These are phyloP conservation scores for Pseudocercospora fijiensis DNA, from an alignment of 2,329 filamentous ascomycete genomes.

Conservation along the genomic window DNA sequence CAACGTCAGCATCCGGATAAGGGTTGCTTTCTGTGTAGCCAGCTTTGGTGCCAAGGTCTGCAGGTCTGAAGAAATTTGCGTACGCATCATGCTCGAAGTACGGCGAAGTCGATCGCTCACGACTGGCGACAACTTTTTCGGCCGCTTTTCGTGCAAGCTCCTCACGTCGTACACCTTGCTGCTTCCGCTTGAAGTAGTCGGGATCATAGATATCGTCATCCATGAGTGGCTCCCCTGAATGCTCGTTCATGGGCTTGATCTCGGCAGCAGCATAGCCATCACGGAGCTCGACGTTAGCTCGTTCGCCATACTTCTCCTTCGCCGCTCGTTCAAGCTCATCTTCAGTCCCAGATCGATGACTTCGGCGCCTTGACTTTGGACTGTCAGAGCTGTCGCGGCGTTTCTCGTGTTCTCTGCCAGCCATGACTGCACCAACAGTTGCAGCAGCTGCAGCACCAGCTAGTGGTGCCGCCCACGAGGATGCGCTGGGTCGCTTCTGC, in stretches of 20 bases:
- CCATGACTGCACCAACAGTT: constrained; percentile 34
- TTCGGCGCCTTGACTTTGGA: constrained; percentile 11
- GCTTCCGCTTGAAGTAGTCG: constrained; percentile 45
- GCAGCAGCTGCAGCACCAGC: constrained; percentile 38
- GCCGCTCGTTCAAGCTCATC: constrained; percentile 17
- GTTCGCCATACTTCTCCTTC: constrained; percentile 21
- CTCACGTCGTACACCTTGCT: constrained; percentile 32
- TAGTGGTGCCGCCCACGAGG: constrained; percentile 40
- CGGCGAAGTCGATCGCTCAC: constrained; percentile 43
- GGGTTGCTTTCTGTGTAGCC: constrained; percentile 42
- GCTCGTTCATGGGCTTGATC: constrained; percentile 35
- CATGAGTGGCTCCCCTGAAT: constrained; percentile 41
- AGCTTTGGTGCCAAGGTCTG: constrained; percentile 41
- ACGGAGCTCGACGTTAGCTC: constrained; percentile 16
- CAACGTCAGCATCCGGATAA: constrained; percentile 47
- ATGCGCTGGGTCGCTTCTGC: constrained; percentile 24
- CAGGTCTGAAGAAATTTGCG: constrained; percentile 47
- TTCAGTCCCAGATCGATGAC: constrained; percentile 13
- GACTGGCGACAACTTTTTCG: constrained; percentile 45
- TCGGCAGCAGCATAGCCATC: constrained; percentile 26
- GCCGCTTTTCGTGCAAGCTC: constrained; percentile 38
- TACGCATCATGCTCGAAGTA: constrained; percentile 25
- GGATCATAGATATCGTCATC: constrained; percentile 51
- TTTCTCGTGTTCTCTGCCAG: constrained; percentile 28
- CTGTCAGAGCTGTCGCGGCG: constrained; percentile 22